Conservation (phyloP, 441 rosid species). For the Sinapis alba region DNA sequence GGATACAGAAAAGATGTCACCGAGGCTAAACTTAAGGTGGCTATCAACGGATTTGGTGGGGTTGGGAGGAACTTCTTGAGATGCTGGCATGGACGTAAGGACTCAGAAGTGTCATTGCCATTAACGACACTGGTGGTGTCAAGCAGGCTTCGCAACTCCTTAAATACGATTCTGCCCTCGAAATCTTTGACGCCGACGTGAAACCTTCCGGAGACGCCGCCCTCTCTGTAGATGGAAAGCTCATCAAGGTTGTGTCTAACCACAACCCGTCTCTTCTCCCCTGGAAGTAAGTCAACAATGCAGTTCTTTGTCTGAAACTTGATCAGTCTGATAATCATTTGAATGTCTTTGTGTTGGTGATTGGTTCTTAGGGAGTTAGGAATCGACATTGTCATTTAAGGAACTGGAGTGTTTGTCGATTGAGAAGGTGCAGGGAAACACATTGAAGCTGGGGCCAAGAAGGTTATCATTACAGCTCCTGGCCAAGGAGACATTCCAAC, state of each 20-base stretch:
- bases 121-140: slow-evolving; percentile 87
- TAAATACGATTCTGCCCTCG: slow-evolving; percentile 88
- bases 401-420: slow-evolving; percentile 89
- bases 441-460: slow-evolving; percentile 86
- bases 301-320: not conserved
- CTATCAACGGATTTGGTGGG: slow-evolving; percentile 87
- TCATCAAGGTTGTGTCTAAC: slow-evolving; percentile 75
- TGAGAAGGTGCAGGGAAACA: slow-evolving; percentile 91
- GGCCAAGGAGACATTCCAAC: slow-evolving; percentile 95
- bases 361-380: slow-evolving; percentile 58
- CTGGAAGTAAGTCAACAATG: slow-evolving; percentile 65
- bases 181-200: slow-evolving; percentile 84
- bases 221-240: slow-evolving; percentile 87
- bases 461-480: slow-evolving; percentile 87
- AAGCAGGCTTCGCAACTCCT: slow-evolving; percentile 94
- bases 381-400: slow-evolving; percentile 84
- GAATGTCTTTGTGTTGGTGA: slow-evolving; percentile 34
- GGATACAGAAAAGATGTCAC: slow-evolving; percentile 62
- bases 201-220: slow-evolving; percentile 67
- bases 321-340: not conserved
- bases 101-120: slow-evolving; percentile 82
- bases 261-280: slow-evolving; percentile 77
- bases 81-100: slow-evolving; percentile 93
- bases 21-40: slow-evolving; percentile 86
- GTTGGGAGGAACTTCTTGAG: slow-evolving; percentile 93